A percentile compares a stretch with the other conserved stretches of the same genome.
Evolutionary conservation across 23 red algal genomes (phyloP).

Genomic region (Gracilaria caudata): DNA sequence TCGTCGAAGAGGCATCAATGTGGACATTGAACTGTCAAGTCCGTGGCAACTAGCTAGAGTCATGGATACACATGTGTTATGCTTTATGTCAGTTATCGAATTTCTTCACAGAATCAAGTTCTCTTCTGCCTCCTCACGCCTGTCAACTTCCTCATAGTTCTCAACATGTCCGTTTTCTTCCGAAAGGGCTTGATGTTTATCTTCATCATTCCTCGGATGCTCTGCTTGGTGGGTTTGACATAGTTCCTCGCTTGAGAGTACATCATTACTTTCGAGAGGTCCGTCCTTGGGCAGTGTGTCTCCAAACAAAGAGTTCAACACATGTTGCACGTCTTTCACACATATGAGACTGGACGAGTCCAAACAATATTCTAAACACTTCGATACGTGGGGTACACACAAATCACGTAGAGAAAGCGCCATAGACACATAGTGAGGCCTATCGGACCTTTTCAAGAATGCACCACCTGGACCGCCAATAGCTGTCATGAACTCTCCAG

Average conservation of each 20-base stretch:
- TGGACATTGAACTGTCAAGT: not conserved
- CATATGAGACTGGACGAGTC: slow-evolving; percentile 39
- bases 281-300: slow-evolving; percentile 22
- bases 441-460: slow-evolving; percentile 74
- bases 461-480: slow-evolving; percentile 72
- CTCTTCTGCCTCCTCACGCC: not conserved
- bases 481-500: slow-evolving; percentile 62
- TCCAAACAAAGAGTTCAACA: slow-evolving; percentile 43
- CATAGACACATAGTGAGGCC: slow-evolving; percentile 67
- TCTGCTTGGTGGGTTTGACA: not conserved
- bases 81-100: not conserved
- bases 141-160: not conserved
- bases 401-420: slow-evolving; percentile 47
- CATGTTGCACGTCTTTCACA: slow-evolving; percentile 36
- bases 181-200: not conserved
- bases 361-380: slow-evolving; percentile 67
- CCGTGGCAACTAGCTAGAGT: not conserved
- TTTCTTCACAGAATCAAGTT: slow-evolving; percentile 4
- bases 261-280: not conserved
- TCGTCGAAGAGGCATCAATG: not conserved
- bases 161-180: slow-evolving; percentile 22
- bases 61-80: not conserved
- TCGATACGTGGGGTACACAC: slow-evolving; percentile 43
- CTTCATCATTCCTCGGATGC: not conserved
- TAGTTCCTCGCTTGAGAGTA: not conserved